phyloP scores from a whole-genome alignment of 306 rosid species.

The Benincasa hispida region DNA sequence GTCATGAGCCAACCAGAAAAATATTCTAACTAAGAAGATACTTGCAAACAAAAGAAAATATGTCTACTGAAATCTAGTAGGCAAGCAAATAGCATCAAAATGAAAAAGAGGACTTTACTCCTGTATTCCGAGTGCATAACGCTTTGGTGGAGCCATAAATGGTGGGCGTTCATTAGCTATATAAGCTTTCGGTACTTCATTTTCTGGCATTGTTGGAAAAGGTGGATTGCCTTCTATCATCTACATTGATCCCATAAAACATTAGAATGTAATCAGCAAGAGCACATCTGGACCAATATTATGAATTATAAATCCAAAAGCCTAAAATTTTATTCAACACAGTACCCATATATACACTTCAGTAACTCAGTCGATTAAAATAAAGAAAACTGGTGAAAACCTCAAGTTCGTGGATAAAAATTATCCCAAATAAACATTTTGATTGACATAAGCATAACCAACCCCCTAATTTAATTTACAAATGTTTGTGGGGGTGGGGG shows the following conservation, averaged over 20 bases:
- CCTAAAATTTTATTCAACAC: neutral
- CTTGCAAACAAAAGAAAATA: neutral
- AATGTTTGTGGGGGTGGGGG: no score
- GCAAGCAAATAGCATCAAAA: neutral
- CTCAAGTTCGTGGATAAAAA: neutral
- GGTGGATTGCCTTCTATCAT: constrained; percentile 91
- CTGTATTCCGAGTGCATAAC: constrained; percentile 55
- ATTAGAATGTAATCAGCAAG: neutral
- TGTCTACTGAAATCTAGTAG: neutral
- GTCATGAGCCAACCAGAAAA: neutral
- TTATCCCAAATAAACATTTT: neutral
- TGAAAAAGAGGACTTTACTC: constrained; percentile 25
- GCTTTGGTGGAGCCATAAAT: constrained; percentile 55
- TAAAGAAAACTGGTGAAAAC: neutral
- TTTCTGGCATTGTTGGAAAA: constrained; percentile 47
- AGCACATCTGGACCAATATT: constrained; percentile 10
- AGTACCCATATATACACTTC: neutral
- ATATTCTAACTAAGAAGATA: neutral
- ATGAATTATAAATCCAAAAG: neutral
- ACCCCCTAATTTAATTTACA: no score
- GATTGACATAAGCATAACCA: neutral
- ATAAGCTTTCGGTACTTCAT: constrained; percentile 62
- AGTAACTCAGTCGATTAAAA: neutral
- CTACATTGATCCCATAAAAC: constrained; percentile 22
- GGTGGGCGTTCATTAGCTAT: constrained; percentile 68